Conservation (phyloP, 1,284 basidiomycete species). For the Heimioporus retisporus region DNA sequence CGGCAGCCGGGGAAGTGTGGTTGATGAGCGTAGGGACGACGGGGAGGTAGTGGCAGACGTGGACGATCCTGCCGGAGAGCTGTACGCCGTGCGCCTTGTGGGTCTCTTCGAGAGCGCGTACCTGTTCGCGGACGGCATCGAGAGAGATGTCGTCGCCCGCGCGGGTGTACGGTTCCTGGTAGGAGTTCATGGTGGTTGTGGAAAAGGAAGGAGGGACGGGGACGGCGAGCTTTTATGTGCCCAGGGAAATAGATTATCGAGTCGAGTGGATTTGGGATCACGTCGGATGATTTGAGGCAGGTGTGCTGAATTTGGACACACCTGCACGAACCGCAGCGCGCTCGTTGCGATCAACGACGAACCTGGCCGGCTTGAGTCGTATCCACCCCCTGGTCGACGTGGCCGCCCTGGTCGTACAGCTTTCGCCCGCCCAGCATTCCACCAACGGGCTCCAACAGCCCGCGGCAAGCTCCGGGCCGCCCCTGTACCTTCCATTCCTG, state of each 20-base stretch:
- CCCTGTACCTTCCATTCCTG: constrained; percentile 26
- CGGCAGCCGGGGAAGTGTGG: constrained; percentile 54
- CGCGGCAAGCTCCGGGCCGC: constrained; percentile 34
- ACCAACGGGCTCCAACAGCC: background rate
- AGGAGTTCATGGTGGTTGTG: constrained; percentile 55
- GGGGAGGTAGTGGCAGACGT: constrained; percentile 89
- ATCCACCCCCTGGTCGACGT: no score
- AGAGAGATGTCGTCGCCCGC: constrained; percentile 52
- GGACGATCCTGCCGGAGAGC: constrained; percentile 88
- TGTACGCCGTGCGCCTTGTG: constrained; percentile 75
- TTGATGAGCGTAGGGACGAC: constrained; percentile 67
- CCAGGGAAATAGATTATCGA: constrained; percentile 38
- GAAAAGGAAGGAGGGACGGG: background rate
- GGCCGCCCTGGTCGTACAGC: no score
- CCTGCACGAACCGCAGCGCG: background rate
- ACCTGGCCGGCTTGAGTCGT: no score
- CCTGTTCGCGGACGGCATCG: constrained; percentile 68
- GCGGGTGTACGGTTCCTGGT: constrained; percentile 54
- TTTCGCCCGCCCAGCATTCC: no score
- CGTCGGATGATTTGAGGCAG: constrained; percentile 30
- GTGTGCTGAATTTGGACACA: constrained; percentile 40
- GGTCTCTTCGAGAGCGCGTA: constrained; percentile 73
- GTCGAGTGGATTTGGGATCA: constrained; percentile 33
- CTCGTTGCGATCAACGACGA: background rate
- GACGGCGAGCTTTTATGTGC: constrained; percentile 29